Base-by-base conservation (phyloP, 1,139 yeast genomes). In the Suhomyces chickasaworum region DNA sequence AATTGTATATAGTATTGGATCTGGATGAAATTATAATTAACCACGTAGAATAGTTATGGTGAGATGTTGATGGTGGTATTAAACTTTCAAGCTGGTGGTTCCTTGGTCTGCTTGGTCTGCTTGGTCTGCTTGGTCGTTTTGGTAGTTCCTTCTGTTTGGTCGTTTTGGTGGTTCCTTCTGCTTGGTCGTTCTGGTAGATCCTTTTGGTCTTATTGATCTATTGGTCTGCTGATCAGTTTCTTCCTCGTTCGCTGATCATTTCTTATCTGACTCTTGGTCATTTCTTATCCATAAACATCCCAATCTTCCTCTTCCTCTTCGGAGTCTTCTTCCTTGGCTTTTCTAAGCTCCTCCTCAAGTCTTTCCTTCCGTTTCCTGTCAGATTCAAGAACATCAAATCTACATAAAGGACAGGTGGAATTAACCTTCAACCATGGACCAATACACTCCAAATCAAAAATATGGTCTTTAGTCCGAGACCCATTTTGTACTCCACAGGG, bases 361-460 rank as follows among this genome's bases (percentile, higher is more conserved):
- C 69, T 63, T 50, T 73, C 69, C 54, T 75, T 77, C 53, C 81
- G 71, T 44, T 71, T 73, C 42, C 61, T 57, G 27, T 62, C 65
- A 4, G 65, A 64, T 20, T 69, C 75, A 39, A 78, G 64, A 21
- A 91, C 80, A 57, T 89, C 85, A 51, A 79, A 82, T 53, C 98
- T 73, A 62, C 98, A 91, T 60, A 91, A 67, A 0, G 98, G 98
- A 61, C 98, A 91, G 0, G 96, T 89, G 1, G 84, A 74, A 58
- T 88, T 86, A 49, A 83, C 71, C 53, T 81, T 81, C 43, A 91
- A 70, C 98, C 98, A 91, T 0, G 96, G 95, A 0, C 86, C 86
- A 35, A 91, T 83, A 63, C 98, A 91, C 56, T 91, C 97, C 55
- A 90, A 71, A 61, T 91, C 98, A 65, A 88, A 91, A 33, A 76